Evolutionary conservation across 495 filamentous ascomycete genomes (phyloP).

Genomic region (Clavariopsis aquatica): DNA sequence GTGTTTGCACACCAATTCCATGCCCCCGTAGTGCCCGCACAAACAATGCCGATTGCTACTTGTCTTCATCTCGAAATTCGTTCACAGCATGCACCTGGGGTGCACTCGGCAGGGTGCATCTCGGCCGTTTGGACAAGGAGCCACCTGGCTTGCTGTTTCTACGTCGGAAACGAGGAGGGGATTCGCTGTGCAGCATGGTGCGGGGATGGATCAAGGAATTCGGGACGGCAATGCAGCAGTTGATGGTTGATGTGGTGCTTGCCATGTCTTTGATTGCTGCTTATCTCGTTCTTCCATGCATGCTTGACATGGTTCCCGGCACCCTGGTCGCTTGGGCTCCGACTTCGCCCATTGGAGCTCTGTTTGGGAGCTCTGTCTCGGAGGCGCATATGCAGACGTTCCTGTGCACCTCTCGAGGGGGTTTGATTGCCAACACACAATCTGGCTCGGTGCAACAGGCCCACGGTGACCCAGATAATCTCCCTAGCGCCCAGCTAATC

Average conservation of each 20-base stretch:
- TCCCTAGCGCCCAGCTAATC: neutral
- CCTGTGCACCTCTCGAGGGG: neutral
- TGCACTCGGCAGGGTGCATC: neutral
- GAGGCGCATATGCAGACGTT: slow-evolving; percentile 6
- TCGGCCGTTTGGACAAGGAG: neutral
- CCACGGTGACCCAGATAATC: neutral
- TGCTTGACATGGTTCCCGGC: neutral
- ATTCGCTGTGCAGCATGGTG: too few relatives aligned
- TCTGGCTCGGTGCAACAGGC: neutral
- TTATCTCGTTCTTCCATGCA: too few relatives aligned
- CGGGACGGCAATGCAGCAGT: too few relatives aligned
- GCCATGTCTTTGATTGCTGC: too few relatives aligned
- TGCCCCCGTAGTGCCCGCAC: neutral
- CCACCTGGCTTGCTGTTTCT: neutral
- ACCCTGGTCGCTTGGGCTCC: neutral
- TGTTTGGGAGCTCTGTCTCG: neutral
- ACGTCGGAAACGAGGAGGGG: too few relatives aligned
- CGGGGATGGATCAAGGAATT: too few relatives aligned
- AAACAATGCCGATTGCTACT: neutral
- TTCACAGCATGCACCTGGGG: too few relatives aligned
- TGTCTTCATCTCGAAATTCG: neutral
- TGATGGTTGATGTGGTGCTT: too few relatives aligned
- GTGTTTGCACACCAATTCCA: neutral
- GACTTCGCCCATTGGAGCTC: slow-evolving; percentile 1
- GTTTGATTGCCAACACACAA: slow-evolving; percentile 6